Base-by-base conservation (phyloP, 1,284 basidiomycete species). In the Termitomyces sp. region DNA sequence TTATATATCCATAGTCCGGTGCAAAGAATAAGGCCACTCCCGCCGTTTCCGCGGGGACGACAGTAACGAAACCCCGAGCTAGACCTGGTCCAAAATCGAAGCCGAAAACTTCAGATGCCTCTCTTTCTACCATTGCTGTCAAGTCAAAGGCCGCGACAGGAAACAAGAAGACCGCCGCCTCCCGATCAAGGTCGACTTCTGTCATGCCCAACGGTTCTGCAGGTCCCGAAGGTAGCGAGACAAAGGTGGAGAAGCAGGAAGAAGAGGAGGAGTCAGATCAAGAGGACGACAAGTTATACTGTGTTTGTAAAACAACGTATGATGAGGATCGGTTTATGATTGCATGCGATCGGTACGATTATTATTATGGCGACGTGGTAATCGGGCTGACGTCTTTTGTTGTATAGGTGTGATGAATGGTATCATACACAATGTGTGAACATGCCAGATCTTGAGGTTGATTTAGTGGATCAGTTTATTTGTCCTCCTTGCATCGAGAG, bases 251-350 rank as follows among this genome's bases (percentile, higher is more conserved):
- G 47, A 73, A 74, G 49, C 74, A 75, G 35, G 77, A 79, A 50
- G 79, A 76, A 45, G 78, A 76, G n/a, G 74, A 75, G 48, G 77
- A 77, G n/a, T 77, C 77, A 13, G 78, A 75, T 40, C 79, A 74
- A 47, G 80, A 80, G 56, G 88, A 91, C 59, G 86, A 88, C 63
- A 84, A 86, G 66, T 66, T 91, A 47, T 93, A 93, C 60, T 93
- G 91, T 62, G 72, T 93, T 9, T 93, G 90, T 72, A 81, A 87
- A 68, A 87, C 84, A 19, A 77, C 73, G 58, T 92, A 93, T 59
- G 86, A 93, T 58, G 88, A 91, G 64, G 87, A 90, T 64, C 74
- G 78, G 55, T 78, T 85, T 53, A 93, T 93, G 91, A 92, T 93
- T 66, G 90, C 88, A n/a, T 93, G 91, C 64, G 91, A 93, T 71